Base-by-base conservation (phyloP, 345 rosid species). In the Populus davidiana region DNA sequence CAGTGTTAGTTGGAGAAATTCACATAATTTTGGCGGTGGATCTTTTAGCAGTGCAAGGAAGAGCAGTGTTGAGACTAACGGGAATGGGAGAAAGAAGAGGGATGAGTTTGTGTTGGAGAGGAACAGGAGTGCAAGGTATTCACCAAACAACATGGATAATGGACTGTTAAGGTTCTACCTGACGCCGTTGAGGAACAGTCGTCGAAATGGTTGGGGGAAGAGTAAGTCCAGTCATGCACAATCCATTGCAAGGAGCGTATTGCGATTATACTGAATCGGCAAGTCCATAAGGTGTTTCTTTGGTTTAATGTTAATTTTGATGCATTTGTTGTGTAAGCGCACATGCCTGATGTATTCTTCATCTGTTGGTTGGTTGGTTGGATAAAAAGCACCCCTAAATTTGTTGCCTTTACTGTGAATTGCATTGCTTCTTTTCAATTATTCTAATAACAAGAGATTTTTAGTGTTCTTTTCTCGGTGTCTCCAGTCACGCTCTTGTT, bases 1-100 rank as follows among this genome's bases (percentile, higher is more conserved):
- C 89, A 96, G 98, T 75, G 92, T 92, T 68, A 96, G 98, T 81
- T 96, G 94, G 92, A 90, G 99, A 86, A 94, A 89, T 76, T 88
- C 97, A 0, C 56, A 72, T 12, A 79, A 82, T 21, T 81, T 76
- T 80, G 81, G 82, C n/a, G 92, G 89, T 10, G 81, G 76, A 44
- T 63, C 90, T 0, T 83, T 88, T 64, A 86, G 71, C 54, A 81
- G 83, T 81, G 85, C 69, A 81, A 88, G 91, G 83, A 87, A 89
- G 86, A 92, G 82, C 65, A 82, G 83, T 79, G 89, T 85, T 6
- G 97, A 91, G 73, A 78, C 87, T 11, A 89, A 85, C 39, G 86
- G 88, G 66, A 71, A 85, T 82, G 86, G 86, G 43, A 93, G 86
- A 78, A 92, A 91, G 92, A 92, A 85, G 70, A 84, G 61, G 73